These are phyloP conservation scores for Talaromyces thailandensis DNA, from an alignment of 495 filamentous ascomycete species.

Conservation along the genomic window DNA sequence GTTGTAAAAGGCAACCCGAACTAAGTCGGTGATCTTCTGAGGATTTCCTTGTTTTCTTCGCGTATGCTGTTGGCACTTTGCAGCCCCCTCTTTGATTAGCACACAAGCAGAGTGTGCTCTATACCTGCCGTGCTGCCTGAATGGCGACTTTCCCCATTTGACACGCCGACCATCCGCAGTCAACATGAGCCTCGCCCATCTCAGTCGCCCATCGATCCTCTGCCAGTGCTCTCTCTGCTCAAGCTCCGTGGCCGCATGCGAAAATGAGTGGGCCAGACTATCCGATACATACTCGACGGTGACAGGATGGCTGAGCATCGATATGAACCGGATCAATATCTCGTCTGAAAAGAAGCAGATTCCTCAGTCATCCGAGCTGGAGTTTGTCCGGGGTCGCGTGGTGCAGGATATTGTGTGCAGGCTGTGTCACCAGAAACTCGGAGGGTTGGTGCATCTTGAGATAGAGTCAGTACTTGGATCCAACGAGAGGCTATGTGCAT, in stretches of 20 bases:
- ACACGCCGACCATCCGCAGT: background rate
- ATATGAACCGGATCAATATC: slow-evolving; percentile 33
- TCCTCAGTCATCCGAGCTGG: slow-evolving; percentile 31
- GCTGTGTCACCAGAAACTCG: slow-evolving; percentile 37
- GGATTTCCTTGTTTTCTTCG: background rate
- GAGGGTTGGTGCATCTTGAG: slow-evolving; percentile 28
- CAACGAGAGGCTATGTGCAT: background rate
- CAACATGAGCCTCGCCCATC: slow-evolving; percentile 30
- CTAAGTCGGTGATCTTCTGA: background rate
- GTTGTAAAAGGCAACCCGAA: background rate
- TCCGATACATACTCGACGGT: slow-evolving; percentile 33
- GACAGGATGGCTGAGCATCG: slow-evolving; percentile 35
- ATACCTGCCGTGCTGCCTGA: background rate
- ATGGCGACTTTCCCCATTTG: background rate
- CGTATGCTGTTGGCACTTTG: background rate
- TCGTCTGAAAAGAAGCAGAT: slow-evolving; percentile 33
- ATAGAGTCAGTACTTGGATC: slow-evolving; percentile 23
- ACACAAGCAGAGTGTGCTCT: background rate
- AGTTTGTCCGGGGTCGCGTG: slow-evolving; percentile 29
- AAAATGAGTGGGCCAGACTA: slow-evolving; percentile 40
- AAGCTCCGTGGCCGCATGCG: slow-evolving; percentile 36
- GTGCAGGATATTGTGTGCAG: slow-evolving; percentile 35
- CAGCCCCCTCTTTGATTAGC: background rate
- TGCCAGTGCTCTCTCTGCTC: slow-evolving; percentile 36
- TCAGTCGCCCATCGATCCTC: slow-evolving; percentile 32